phyloP scores from a whole-genome alignment of 805 yeast genomes.

The Candida jianshihensis region DNA sequence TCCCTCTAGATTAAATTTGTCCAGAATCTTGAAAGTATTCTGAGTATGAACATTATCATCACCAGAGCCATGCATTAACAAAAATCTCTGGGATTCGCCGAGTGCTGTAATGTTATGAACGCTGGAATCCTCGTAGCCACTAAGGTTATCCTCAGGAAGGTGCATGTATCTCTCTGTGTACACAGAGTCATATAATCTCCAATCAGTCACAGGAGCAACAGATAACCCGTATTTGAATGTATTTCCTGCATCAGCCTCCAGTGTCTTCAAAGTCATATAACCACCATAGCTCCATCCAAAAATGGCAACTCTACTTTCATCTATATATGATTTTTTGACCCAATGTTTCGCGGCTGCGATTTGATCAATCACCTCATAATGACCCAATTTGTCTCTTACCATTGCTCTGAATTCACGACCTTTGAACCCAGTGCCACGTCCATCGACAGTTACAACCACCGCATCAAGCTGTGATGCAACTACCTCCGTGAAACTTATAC shows the following conservation, averaged over 20 bases:
- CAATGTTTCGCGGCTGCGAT: constrained; percentile 76
- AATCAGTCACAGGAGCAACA: constrained; percentile 96
- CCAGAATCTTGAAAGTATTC: constrained; percentile 72
- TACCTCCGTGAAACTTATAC: constrained; percentile 63
- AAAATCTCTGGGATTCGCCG: constrained; percentile 54
- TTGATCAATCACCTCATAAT: constrained; percentile 80
- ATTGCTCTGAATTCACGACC: constrained; percentile 70
- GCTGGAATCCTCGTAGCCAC: constrained; percentile 54
- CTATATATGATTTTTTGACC: constrained; percentile 57
- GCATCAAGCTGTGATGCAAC: constrained; percentile 73
- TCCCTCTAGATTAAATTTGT: constrained; percentile 58
- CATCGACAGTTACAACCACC: constrained; percentile 91
- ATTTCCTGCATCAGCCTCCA: constrained; percentile 72
- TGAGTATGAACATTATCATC: constrained; percentile 98
- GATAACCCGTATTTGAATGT: constrained; percentile 86
- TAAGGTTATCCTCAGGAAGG: constrained; percentile 58
- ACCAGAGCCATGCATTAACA: constrained; percentile 93
- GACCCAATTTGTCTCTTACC: constrained; percentile 79
- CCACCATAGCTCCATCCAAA: constrained; percentile 99
- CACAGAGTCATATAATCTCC: constrained; percentile 86
- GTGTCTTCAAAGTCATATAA: constrained; percentile 79
- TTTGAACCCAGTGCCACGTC: constrained; percentile 91
- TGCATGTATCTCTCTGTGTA: constrained; percentile 96
- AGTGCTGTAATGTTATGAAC: constrained; percentile 53
- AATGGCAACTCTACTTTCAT: constrained; percentile 62